phyloP scores from a whole-genome alignment of 306 rosid species.

The Dalbergia oliveri region DNA sequence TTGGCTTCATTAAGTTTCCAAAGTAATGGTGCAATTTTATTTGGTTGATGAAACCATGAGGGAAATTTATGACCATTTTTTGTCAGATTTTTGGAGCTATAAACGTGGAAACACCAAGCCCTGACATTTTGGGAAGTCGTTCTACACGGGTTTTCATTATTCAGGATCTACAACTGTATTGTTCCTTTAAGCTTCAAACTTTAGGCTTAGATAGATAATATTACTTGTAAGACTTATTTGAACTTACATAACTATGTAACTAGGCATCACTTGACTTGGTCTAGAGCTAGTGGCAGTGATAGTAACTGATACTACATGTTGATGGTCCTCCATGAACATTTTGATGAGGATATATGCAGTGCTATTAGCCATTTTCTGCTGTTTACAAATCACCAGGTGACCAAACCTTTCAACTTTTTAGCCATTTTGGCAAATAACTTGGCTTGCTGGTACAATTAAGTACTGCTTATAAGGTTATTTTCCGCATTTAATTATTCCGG shows the following conservation, averaged over 20 bases:
- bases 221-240: conserved; percentile 18
- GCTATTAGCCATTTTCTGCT: no score
- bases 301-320: neutral
- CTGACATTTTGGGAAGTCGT: conserved; percentile 4
- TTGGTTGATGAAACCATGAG: conserved; percentile 22
- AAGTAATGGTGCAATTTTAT: conserved; percentile 38
- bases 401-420: no score
- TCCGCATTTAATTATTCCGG: no score
- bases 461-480: no score
- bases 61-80: conserved; percentile 1
- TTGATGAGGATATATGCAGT: neutral
- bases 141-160: neutral
- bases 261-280: neutral
- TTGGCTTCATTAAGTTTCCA: conserved; percentile 33
- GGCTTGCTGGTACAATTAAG: no score
- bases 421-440: no score
- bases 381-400: no score
- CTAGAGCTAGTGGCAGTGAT: no score
- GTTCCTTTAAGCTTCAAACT: conserved; percentile 31
- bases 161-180: conserved; percentile 26
- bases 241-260: neutral
- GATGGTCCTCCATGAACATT: neutral
- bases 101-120: neutral
- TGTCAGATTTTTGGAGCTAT: conserved; percentile 8
- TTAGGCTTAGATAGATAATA: neutral